Evolutionary conservation across 2,329 filamentous ascomycete species (phyloP).

Genomic region (Diplocarpon mali): DNA sequence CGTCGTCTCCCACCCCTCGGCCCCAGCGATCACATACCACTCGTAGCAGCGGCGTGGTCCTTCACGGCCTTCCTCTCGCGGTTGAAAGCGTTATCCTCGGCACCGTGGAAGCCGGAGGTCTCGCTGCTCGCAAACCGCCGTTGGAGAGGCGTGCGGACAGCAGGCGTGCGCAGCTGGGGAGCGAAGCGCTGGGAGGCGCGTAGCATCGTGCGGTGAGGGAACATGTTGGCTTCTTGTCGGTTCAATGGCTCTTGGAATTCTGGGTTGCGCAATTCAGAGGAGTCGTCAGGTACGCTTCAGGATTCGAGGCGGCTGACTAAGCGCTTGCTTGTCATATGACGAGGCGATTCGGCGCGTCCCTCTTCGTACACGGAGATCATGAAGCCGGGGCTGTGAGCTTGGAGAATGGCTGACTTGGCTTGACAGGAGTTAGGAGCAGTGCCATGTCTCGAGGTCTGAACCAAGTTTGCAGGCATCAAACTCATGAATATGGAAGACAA

Average conservation of each 20-base stretch:
- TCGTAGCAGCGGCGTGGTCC: slow-evolving; percentile 75
- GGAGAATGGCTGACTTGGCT: too few relatives aligned
- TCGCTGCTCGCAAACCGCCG: slow-evolving; percentile 59
- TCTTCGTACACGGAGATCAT: not conserved
- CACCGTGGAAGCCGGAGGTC: slow-evolving; percentile 43
- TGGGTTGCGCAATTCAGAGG: slow-evolving; percentile 3
- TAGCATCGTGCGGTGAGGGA: slow-evolving; percentile 49
- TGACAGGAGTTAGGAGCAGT: too few relatives aligned
- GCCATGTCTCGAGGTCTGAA: too few relatives aligned
- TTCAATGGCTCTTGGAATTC: slow-evolving; percentile 17
- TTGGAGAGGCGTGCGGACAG: slow-evolving; percentile 47
- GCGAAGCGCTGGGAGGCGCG: slow-evolving; percentile 52
- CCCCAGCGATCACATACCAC: slow-evolving; percentile 48
- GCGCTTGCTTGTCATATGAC: not conserved
- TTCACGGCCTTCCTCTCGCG: slow-evolving; percentile 83
- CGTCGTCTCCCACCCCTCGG: not conserved
- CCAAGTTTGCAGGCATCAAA: too few relatives aligned
- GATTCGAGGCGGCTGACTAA: not conserved
- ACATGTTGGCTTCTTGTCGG: slow-evolving; percentile 38
- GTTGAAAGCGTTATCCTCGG: slow-evolving; percentile 82
- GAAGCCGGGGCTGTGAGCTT: too few relatives aligned
- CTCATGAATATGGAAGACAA: not conserved
- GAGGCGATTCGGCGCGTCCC: not conserved
- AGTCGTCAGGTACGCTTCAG: slow-evolving; percentile 6
- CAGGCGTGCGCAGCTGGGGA: slow-evolving; percentile 44